Evolutionary conservation across 768 basidiomycete species (phyloP), one percentile per base, ranked within the genome.

Genomic region (Boletus rubropictus): DNA sequence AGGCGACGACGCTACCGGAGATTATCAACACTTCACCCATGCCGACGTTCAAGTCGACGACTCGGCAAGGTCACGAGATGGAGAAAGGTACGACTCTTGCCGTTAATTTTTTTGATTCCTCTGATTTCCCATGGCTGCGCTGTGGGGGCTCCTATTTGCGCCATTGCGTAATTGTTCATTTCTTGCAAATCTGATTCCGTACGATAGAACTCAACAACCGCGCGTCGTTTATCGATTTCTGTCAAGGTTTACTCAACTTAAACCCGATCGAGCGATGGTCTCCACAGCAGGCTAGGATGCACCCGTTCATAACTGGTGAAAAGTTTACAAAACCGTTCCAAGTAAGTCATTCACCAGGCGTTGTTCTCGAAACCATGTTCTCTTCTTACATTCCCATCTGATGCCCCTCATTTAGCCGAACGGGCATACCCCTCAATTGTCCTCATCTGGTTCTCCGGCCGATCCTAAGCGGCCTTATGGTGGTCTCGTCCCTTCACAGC

Each of bases 231-330:
- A 90, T 97, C 68, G 94, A 99, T 69, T 98, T 99, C 68, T 95
- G 93, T 48, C 84, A 89, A 65, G 96, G 96, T 28, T 75, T 98
- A 18, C 75, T 99, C 51, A 86, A 96, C 64, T 71, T 99, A 70
- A 92, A 98, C 61, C 95, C 96, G 15, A 82, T 95, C 46, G 87
- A 90, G 49, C 79, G 96, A 46, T 99, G 96, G 96, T 86, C 94
- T 10, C 95, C 96, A 21, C 92, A 96, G 61, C 94, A 99, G 68
- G 96, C 96, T 32, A 77, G 86, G 41, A 71, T 88, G 60, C 96
- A 99, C 66, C 96, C 96, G 2, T 99, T 98, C 69, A 96, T 99
- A 57, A 96, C 93, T 5, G 95, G 95, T 42, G 96, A 98, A 69
- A 94, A 93, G 63, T 96, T 86, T 62, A 84, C 81, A 6, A 89